phyloP scores from a whole-genome alignment of 352 stramenopile species.

The Phytophthora pisi region DNA sequence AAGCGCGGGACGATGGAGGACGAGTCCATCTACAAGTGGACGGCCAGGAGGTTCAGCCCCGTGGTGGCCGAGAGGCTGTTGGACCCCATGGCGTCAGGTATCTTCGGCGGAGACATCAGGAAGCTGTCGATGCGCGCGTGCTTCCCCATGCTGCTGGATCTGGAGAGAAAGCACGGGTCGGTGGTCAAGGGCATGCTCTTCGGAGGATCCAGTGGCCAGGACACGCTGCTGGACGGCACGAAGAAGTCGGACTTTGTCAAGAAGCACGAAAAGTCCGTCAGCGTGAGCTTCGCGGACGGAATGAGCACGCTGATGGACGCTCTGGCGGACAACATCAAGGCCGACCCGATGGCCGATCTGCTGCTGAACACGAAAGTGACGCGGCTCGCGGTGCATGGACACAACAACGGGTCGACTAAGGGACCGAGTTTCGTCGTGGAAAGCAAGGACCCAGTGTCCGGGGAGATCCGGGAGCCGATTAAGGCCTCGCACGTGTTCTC shows the following conservation, averaged over 20 bases:
- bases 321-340: slow-evolving; percentile 49
- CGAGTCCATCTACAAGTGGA: slow-evolving; percentile 87
- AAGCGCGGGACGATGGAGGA: slow-evolving; percentile 50
- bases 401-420: slow-evolving; percentile 18
- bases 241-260: slow-evolving; percentile 77
- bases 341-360: slow-evolving; percentile 51
- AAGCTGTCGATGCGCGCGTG: slow-evolving; percentile 82
- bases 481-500: slow-evolving; percentile 76
- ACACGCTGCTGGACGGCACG: slow-evolving; percentile 71
- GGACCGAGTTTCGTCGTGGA: slow-evolving; percentile 45
- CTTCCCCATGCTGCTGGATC: slow-evolving; percentile 78
- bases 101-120: slow-evolving; percentile 87
- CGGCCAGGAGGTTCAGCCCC: slow-evolving; percentile 73
- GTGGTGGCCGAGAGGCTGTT: slow-evolving; percentile 79
- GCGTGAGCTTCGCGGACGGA: slow-evolving; percentile 83
- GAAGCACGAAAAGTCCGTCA: slow-evolving; percentile 73
- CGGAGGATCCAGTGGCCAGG: slow-evolving; percentile 27
- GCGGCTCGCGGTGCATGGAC: slow-evolving; percentile 29
- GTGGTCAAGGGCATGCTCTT: slow-evolving; percentile 81
- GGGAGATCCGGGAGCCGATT: slow-evolving; percentile 41
- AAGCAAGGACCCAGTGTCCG: slow-evolving; percentile 40
- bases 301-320: slow-evolving; percentile 77
- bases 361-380: slow-evolving; percentile 44
- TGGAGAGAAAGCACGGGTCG: slow-evolving; percentile 79
- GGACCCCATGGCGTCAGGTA: slow-evolving; percentile 83